Percentiles rank a stretch among this genome's conserved stretches.
phyloP scores from a whole-genome alignment of 139 green algal genomes.

The Prasinococcaceae sp. region DNA sequence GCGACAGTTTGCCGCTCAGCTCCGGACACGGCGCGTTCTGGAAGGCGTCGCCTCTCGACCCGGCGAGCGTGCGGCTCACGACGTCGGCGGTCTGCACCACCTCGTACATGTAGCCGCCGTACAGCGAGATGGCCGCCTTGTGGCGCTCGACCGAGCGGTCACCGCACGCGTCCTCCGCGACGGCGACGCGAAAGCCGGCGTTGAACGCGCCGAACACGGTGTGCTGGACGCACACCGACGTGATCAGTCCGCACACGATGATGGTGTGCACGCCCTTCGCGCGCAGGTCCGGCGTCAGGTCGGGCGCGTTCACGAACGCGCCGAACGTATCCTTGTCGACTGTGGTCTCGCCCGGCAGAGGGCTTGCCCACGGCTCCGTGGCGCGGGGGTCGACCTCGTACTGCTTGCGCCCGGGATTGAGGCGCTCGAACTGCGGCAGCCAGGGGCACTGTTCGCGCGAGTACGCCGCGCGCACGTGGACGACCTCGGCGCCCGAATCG shows the following conservation, averaged over 20 bases:
- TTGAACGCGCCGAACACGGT: background rate
- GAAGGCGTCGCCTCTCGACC: too few relatives aligned
- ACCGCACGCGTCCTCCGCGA: background rate
- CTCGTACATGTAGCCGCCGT: slow-evolving; percentile 3
- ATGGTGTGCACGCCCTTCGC: background rate
- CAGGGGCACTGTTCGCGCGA: background rate
- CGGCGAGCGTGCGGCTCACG: too few relatives aligned
- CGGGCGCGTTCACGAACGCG: background rate
- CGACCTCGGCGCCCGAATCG: background rate
- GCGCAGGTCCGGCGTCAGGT: background rate
- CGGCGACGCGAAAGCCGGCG: background rate
- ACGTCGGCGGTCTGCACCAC: too few relatives aligned
- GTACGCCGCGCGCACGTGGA: background rate
- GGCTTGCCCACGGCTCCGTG: background rate
- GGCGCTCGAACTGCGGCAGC: background rate
- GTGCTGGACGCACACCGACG: slow-evolving; percentile 2
- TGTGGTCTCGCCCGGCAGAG: background rate
- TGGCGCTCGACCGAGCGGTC: background rate
- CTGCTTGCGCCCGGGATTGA: background rate
- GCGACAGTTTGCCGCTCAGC: too few relatives aligned
- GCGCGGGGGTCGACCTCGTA: background rate
- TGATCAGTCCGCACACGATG: background rate
- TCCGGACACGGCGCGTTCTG: too few relatives aligned
- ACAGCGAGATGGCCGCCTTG: background rate
- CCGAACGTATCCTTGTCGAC: background rate